Base-by-base conservation (phyloP, 306 rosid species). In the Erythrophleum fordii region DNA sequence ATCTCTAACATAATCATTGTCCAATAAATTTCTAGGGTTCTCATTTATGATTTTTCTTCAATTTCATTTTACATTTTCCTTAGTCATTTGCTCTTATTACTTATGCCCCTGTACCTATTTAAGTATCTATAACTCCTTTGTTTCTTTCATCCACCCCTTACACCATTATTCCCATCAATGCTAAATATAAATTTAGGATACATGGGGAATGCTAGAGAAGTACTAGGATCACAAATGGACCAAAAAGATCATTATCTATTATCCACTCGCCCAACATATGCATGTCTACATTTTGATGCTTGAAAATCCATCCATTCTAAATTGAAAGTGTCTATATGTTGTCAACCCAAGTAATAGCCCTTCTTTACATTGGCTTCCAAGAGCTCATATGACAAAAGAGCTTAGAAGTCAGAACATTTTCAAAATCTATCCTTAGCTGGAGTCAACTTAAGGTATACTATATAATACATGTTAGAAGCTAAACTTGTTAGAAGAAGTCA, bases 401-500 rank as follows among this genome's bases (percentile, higher is more conserved):
- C 18, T 77, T 55, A 51, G 26, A 31, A 60, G 11, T 77, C 67
- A 51, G 26, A 31, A 60, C n/a, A 44, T 12, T 28, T 67, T 49
- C 72, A 71, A 80, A 69, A 46, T 22, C 28, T 71, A 65, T n/a
- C n/a, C n/a, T n/a, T n/a, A n/a, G n/a, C n/a, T n/a, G n/a, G n/a
- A n/a, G n/a, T n/a, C n/a, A n/a, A n/a, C n/a, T n/a, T n/a, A n/a
- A n/a, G n/a, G n/a, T n/a, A n/a, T n/a, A n/a, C n/a, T 66, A 35
- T 9, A 13, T 11, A 55, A 52, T 68, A n/a, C n/a, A 49, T 68
- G 60, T 69, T n/a, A 48, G 75, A 75, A 76, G 61, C 75, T 26
- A 68, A 66, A 44, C 66, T 39, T 76, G 60, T 41, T 64, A 64
- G 41, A 55, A 73, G 41, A 18, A 75, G 72, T 59, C 51, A 67